Evolutionary conservation across 2,329 filamentous ascomycete genomes (phyloP).

Genomic region (Aspergillus glaucus): DNA sequence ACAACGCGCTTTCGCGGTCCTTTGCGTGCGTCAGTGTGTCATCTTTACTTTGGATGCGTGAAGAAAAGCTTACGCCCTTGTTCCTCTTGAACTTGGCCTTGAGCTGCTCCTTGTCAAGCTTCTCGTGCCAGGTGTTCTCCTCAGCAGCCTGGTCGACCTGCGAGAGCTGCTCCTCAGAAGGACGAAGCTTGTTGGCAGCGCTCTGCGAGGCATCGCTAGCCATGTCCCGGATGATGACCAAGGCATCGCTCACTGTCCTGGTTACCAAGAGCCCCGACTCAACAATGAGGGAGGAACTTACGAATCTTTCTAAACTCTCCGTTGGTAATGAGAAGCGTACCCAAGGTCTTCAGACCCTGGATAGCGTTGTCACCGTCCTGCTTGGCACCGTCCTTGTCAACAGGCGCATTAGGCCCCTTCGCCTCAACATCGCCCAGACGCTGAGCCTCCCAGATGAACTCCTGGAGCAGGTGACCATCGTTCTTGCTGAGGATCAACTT

Average conservation of each 20-base stretch:
- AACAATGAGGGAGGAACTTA: slow-evolving; percentile 42
- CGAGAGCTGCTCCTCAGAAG: slow-evolving; percentile 66
- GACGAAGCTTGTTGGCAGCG: slow-evolving; percentile 67
- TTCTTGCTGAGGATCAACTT: slow-evolving; percentile 86
- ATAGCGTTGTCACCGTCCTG: slow-evolving; percentile 79
- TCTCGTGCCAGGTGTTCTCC: slow-evolving; percentile 91
- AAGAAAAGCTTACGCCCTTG: slow-evolving; percentile 31
- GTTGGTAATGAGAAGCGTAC: slow-evolving; percentile 85
- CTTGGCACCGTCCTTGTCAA: slow-evolving; percentile 70
- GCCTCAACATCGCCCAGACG: slow-evolving; percentile 62
- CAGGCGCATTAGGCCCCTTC: slow-evolving; percentile 56
- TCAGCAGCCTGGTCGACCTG: slow-evolving; percentile 79
- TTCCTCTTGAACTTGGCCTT: slow-evolving; percentile 55
- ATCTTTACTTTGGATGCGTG: background rate
- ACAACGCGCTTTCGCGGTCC: slow-evolving; percentile 48
- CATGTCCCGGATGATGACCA: slow-evolving; percentile 78
- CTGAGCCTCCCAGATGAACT: slow-evolving; percentile 93
- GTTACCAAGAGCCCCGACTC: slow-evolving; percentile 11
- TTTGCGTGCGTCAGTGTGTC: slow-evolving; percentile 41
- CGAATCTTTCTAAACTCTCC: slow-evolving; percentile 89
- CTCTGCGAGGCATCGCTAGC: slow-evolving; percentile 82
- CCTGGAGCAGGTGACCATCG: slow-evolving; percentile 85
- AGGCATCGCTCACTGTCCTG: slow-evolving; percentile 65
- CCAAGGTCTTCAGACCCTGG: slow-evolving; percentile 79
- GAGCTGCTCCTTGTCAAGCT: slow-evolving; percentile 63